Base-by-base conservation (phyloP, 768 basidiomycete species). In the Boletellus ananiceps region DNA sequence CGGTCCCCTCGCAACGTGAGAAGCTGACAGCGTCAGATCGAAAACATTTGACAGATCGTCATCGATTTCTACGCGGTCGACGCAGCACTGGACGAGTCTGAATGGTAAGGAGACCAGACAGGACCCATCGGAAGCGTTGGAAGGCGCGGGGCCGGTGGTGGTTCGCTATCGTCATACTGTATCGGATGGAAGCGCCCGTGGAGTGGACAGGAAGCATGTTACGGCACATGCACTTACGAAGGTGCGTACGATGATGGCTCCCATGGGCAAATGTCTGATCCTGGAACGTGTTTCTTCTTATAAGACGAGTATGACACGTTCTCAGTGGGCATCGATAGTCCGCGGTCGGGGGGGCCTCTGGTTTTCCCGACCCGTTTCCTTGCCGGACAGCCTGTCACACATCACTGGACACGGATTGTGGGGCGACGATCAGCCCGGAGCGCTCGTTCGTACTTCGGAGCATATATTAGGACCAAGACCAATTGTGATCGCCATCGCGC, bases 401-500 rank as follows among this genome's bases (percentile, higher is more conserved):
- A 7, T 59, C 0, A 19, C 53, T 16, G 47, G 52, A 12, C 8
- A 41, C 3, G 42, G 43, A 23, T 11, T 47, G 2, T 39, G 45
- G 4, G 13, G 41, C 21, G 15, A 36, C 7, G 33, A 27, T 8
- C 45, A 35, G 7, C 44, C 21, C 0, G 15, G 35, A 19, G 14
- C 45, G 8, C 25, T 57, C 23, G 36, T 63, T 21, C 47, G 52
- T 6, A n/a, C 32, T 1, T 14, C 7, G 16, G 32, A 8, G 2
- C 29, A 37, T 19, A 33, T 16, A 6, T 29, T 13, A 16, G 15
- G 25, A 9, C n/a, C 37, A 11, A 15, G 34, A 23, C 47, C 47
- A 2, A 21, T 51, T 12, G 44, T 63, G 40, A 19, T 59, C 14
- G 18, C 37, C 31, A 31, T 50, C 8, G 42, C 45, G 3, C 27